phyloP scores from a whole-genome alignment of 306 rosid genomes.

The Inga leiocalycina region DNA sequence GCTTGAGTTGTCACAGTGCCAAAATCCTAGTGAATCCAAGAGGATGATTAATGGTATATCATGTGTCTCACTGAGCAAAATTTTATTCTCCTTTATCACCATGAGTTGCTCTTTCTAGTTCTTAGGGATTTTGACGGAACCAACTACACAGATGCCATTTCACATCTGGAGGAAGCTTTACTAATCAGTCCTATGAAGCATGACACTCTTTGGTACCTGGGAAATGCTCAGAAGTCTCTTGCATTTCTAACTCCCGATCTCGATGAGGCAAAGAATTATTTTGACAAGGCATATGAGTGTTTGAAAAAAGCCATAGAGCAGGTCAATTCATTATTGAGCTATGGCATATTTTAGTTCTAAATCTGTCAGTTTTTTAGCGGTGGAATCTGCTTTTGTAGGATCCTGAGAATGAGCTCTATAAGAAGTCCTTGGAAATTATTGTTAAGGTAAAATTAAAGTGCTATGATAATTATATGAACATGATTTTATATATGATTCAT shows the following conservation, averaged over 20 bases:
- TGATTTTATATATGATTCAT: not conserved
- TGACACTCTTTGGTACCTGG: constrained; percentile 68
- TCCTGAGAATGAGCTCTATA: constrained; percentile 69
- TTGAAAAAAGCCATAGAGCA: constrained; percentile 63
- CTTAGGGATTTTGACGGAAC: constrained; percentile 8
- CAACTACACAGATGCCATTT: constrained; percentile 52
- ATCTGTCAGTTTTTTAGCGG: constrained; percentile 21
- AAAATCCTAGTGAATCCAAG: constrained; percentile 53
- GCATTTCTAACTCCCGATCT: constrained; percentile 67
- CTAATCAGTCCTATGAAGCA: constrained; percentile 55
- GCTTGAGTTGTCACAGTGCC: constrained; percentile 74
- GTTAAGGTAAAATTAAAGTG: constrained; percentile 51
- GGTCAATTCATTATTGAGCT: constrained; percentile 40
- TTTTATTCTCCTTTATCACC: not conserved
- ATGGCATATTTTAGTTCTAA: not conserved
- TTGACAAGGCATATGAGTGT: constrained; percentile 62
- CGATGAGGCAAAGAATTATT: constrained; percentile 60
- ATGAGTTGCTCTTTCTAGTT: not conserved
- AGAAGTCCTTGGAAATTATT: constrained; percentile 69
- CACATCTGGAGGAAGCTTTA: constrained; percentile 82
- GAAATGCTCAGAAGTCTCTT: constrained; percentile 64
- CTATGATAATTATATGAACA: not conserved
- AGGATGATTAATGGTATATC: constrained; percentile 57
- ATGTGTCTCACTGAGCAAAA: not conserved
- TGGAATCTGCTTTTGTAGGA: constrained; percentile 55